Conservation (phyloP, 2,329 filamentous ascomycete species). For the Bipolaris bicolor region DNA sequence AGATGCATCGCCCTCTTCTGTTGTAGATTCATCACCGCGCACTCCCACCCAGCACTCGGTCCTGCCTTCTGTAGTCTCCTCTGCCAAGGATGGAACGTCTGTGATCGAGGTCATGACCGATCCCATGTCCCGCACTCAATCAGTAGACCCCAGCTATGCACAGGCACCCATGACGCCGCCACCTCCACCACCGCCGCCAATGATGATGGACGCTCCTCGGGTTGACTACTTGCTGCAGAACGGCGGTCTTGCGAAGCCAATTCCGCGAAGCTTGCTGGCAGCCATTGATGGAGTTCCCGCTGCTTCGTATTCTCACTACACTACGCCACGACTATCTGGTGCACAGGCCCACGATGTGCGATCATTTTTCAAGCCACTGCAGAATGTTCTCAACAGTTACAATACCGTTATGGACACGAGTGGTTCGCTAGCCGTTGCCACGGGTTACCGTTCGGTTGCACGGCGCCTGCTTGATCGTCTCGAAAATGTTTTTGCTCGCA, state of each 20-base stretch:
- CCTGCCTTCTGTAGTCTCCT: slow-evolving; percentile 42
- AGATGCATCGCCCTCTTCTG: slow-evolving; percentile 50
- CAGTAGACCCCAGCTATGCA: slow-evolving; percentile 50
- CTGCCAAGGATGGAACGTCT: slow-evolving; percentile 46
- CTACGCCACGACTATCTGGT: slow-evolving; percentile 57
- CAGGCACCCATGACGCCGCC: slow-evolving; percentile 63
- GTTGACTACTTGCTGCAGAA: slow-evolving; percentile 93
- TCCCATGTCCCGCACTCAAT: slow-evolving; percentile 44
- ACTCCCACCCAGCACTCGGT: slow-evolving; percentile 52
- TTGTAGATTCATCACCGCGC: slow-evolving; percentile 53
- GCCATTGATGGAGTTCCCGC: slow-evolving; percentile 63
- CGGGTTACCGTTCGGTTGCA: slow-evolving; percentile 93
- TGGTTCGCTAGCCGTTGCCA: slow-evolving; percentile 92
- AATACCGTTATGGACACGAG: slow-evolving; percentile 78
- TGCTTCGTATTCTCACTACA: slow-evolving; percentile 64
- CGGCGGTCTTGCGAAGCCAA: slow-evolving; percentile 74
- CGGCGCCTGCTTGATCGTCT: slow-evolving; percentile 85
- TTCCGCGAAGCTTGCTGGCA: slow-evolving; percentile 76
- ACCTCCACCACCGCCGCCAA: slow-evolving; percentile 74
- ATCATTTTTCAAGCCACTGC: slow-evolving; percentile 81
- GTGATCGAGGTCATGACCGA: slow-evolving; percentile 54
- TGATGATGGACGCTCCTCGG: slow-evolving; percentile 71
- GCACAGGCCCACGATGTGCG: slow-evolving; percentile 64
- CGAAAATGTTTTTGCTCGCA: slow-evolving; percentile 91
- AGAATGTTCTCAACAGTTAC: slow-evolving; percentile 85